Conservation (phyloP, 1,284 basidiomycete species). For the Sanguinoderma infundibulare region DNA sequence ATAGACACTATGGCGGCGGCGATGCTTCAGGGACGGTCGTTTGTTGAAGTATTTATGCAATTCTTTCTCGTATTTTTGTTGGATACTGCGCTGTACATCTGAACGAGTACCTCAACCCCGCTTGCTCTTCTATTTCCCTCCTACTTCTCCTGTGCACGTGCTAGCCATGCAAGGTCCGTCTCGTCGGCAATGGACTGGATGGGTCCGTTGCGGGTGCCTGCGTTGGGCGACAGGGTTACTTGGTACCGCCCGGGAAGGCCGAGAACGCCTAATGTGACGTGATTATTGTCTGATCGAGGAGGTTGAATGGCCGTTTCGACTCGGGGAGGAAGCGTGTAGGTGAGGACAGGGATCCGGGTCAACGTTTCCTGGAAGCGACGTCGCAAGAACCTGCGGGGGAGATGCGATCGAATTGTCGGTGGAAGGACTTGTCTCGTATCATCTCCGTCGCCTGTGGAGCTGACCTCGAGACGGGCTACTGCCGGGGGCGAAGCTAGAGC, state of each 20-base stretch:
- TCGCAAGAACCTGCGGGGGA: conserved; percentile 56
- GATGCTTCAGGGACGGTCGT: not conserved
- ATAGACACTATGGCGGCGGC: not conserved
- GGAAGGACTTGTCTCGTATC: conserved; percentile 13
- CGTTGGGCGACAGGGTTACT: conserved; percentile 37
- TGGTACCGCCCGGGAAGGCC: not conserved
- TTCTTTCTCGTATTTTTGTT: conserved; percentile 21
- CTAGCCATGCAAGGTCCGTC: conserved; percentile 42
- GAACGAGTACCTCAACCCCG: conserved; percentile 13
- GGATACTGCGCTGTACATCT: conserved; percentile 24
- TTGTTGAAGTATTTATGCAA: conserved; percentile 26
- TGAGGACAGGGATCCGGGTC: conserved; percentile 57
- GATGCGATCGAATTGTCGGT: conserved; percentile 16
- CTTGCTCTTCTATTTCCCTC: conserved; percentile 9
- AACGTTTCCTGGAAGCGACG: conserved; percentile 68
- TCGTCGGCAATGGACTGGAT: conserved; percentile 32
- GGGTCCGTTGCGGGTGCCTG: conserved; percentile 21
- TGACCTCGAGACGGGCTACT: conserved; percentile 22
- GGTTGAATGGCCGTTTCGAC: not conserved
- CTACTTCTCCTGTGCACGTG: conserved; percentile 22
- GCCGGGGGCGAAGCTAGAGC: conserved; percentile 43
- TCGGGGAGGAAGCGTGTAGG: conserved; percentile 29
- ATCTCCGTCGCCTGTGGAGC: conserved; percentile 14
- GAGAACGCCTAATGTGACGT: not conserved
- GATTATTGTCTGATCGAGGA: not conserved